These are phyloP conservation scores for Phytophthora fragariaefolia DNA, from an alignment of 352 stramenopile genomes.

Conservation along the genomic window DNA sequence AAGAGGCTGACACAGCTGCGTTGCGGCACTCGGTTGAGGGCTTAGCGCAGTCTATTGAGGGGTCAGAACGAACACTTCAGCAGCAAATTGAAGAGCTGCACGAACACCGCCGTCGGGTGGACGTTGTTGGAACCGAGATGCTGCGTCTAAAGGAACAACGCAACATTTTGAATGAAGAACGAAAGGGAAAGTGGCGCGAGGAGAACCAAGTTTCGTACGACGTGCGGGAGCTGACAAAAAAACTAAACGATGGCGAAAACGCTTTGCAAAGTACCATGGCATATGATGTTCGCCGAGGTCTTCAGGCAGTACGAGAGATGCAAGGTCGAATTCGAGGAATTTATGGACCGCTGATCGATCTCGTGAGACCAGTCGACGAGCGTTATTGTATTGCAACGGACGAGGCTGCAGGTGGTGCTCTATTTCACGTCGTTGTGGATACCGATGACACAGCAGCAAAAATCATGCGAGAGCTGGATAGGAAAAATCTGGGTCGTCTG, in stretches of 20 bases:
- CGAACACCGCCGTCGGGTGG: constrained; percentile 59
- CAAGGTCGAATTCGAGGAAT: constrained; percentile 83
- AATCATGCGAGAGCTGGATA: constrained; percentile 96
- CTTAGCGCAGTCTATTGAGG: constrained; percentile 47
- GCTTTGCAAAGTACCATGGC: constrained; percentile 86
- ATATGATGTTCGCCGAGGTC: constrained; percentile 84
- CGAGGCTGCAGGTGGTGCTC: constrained; percentile 93
- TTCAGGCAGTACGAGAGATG: constrained; percentile 90
- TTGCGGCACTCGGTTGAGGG: constrained; percentile 54
- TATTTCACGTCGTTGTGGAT: constrained; percentile 99
- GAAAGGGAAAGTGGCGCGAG: constrained; percentile 84
- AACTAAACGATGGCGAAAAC: constrained; percentile 76
- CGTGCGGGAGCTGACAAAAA: constrained; percentile 73
- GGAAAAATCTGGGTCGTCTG: constrained; percentile 94
- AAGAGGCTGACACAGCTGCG: constrained; percentile 55
- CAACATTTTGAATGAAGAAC: constrained; percentile 78
- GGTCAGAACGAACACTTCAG: constrained; percentile 53
- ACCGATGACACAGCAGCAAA: constrained; percentile 95
- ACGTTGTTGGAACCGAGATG: constrained; percentile 58
- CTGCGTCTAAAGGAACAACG: constrained; percentile 82
- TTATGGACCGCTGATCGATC: constrained; percentile 97
- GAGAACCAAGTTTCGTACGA: constrained; percentile 83
- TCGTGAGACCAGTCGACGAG: constrained; percentile 90
- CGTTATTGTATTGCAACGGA: constrained; percentile 96
- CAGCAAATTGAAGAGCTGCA: constrained; percentile 57